Evolutionary conservation across 1,284 basidiomycete genomes (phyloP), one percentile per base, ranked within the genome.

Genomic region (Pseudozyma sp.): DNA sequence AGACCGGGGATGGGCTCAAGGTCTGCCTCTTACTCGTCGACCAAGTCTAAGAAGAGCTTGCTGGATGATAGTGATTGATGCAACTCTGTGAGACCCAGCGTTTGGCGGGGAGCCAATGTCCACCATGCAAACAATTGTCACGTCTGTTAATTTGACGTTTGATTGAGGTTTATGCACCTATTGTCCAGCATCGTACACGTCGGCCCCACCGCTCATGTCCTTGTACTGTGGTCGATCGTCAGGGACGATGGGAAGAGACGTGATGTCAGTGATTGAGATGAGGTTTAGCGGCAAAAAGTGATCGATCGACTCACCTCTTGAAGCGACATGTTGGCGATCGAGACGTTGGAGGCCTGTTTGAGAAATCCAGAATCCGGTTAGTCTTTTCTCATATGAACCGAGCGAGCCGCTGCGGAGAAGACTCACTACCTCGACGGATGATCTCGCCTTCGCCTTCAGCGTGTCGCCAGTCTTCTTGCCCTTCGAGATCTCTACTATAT

Each of bases 121-220:
- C 40, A 4, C 16, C n/a, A 10, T 42, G 40, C 40, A 53, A 56
- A 34, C 34, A 13, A 63, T 35, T 7, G 17, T 51, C 24, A 40
- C 42, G 17, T 47, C 2, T 35, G 11, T 35, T 24, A 1, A 11
- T 49, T 29, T 44, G 24, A n/a, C 14, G 46, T 54, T 55, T 39
- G 45, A 17, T n/a, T 7, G 7, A 7, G 14, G n/a, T 35, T 30
- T 11, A 29, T 17, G 29, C 51, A 34, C 46, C 29, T 54, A 77
- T 52, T 74, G 75, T 42, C 70, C 70, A 13, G 67, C 72, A 33
- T 77, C 75, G 61, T 64, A 77, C 10, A 77, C 56, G 9, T 77
- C 71, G 49, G 67, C 67, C 24, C 71, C 68, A 29, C 71, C 71
- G 50, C 63, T 57, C 67, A 70, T 74, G 57, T 74, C 68, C 42